Conservation (phyloP, 371 early-diverging fungal genomes). For the Actinomortierella ambigua region DNA sequence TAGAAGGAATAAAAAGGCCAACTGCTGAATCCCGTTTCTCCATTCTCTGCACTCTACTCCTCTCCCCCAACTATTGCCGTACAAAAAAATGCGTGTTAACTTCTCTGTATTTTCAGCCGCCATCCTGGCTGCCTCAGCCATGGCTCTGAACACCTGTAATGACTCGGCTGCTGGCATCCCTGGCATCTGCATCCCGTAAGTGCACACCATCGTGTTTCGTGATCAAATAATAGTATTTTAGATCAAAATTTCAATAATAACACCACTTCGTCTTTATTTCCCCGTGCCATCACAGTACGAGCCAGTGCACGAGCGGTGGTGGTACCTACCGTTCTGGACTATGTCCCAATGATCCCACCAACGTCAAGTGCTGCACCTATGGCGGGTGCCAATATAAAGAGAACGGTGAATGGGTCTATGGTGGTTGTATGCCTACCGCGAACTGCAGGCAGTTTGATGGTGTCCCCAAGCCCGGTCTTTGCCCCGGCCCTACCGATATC, state of each 20-base stretch:
- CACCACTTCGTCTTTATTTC: too few relatives aligned
- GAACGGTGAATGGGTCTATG: not conserved
- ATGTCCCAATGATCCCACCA: not conserved
- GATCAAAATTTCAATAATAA: conserved; percentile 4
- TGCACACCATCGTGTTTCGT: too few relatives aligned
- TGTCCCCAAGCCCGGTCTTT: not conserved
- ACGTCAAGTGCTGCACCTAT: conserved; percentile 14
- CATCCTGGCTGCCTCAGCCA: conserved; percentile 7
- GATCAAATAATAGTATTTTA: too few relatives aligned
- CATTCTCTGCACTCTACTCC: too few relatives aligned
- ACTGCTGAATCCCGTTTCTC: too few relatives aligned
- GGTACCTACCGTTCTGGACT: conserved; percentile 2
- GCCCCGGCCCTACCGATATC: conserved; percentile 2
- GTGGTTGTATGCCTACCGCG: not conserved
- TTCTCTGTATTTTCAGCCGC: not conserved
- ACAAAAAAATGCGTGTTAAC: conserved; percentile 7
- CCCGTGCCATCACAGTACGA: conserved; percentile 1
- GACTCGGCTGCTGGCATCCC: not conserved
- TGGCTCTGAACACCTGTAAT: conserved; percentile 7
- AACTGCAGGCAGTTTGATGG: not conserved
- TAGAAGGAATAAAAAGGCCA: too few relatives aligned
- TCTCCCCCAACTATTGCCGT: too few relatives aligned
- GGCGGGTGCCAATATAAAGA: not conserved
- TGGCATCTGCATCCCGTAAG: conserved; percentile 11
- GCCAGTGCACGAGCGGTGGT: conserved; percentile 1